These are phyloP conservation scores for Spirogloea muscicola DNA, from an alignment of 139 green algal genomes.

Conservation along the genomic window DNA sequence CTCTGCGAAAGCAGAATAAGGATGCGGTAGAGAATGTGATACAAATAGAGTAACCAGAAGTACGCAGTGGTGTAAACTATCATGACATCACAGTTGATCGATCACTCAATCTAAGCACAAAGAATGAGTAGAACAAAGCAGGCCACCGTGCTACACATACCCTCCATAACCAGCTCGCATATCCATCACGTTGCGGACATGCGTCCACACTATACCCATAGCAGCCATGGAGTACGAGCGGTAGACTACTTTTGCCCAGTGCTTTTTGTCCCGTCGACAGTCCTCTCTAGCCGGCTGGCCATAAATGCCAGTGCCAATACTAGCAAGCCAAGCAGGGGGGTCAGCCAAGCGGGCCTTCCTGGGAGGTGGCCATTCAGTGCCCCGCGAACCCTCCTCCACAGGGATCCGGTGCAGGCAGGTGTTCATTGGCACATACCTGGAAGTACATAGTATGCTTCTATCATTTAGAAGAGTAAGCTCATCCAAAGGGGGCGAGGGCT, in stretches of 20 bases:
- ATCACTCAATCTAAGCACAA: too few species aligned
- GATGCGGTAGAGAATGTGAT: too few species aligned
- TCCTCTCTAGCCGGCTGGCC: slow-evolving; percentile 6
- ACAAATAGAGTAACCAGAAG: too few species aligned
- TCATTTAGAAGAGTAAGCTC: too few species aligned
- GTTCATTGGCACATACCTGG: slow-evolving; percentile 25
- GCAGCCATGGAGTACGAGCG: slow-evolving; percentile 3
- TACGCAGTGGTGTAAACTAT: too few species aligned
- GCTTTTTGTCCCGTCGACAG: slow-evolving; percentile 7
- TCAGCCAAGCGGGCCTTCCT: background rate
- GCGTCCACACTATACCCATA: slow-evolving; percentile 17
- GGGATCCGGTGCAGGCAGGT: slow-evolving; percentile 25
- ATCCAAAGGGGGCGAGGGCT: too few species aligned
- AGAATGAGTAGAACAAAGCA: too few species aligned
- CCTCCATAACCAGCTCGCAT: slow-evolving; percentile 28
- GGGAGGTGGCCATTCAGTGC: slow-evolving; percentile 13
- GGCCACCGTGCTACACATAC: too few species aligned
- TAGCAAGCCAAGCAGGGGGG: slow-evolving; percentile 13
- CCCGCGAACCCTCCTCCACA: background rate
- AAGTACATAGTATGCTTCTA: too few species aligned
- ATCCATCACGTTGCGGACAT: slow-evolving; percentile 43
- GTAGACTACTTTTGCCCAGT: slow-evolving; percentile 14
- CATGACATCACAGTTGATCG: too few species aligned
- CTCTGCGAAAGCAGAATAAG: too few species aligned
- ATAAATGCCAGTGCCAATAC: slow-evolving; percentile 3